phyloP scores from a whole-genome alignment of 2,329 filamentous ascomycete genomes.

The Colletotrichum salicis region DNA sequence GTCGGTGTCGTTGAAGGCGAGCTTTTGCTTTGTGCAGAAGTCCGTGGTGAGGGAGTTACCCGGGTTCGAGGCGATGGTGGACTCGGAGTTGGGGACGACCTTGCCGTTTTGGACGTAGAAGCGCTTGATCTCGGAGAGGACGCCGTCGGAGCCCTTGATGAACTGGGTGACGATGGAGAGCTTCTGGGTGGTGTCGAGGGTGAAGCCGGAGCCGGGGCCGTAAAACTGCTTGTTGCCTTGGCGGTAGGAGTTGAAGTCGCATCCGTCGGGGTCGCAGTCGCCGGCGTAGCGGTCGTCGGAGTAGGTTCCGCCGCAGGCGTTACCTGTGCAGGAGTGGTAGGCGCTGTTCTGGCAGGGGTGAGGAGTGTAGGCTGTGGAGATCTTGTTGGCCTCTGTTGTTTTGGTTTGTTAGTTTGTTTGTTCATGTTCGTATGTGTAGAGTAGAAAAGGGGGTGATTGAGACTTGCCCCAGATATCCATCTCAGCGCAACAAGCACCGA shows the following conservation, averaged over 20 bases:
- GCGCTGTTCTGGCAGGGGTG: conserved; percentile 68
- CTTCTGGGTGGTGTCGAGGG: conserved; percentile 67
- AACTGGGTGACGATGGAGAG: conserved; percentile 77
- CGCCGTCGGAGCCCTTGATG: conserved; percentile 57
- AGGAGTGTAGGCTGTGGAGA: conserved; percentile 72
- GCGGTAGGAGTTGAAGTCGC: conserved; percentile 77
- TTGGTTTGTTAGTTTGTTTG: conserved; percentile 1
- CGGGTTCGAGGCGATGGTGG: conserved; percentile 49
- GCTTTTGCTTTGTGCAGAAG: conserved; percentile 70
- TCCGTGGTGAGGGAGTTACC: conserved; percentile 63
- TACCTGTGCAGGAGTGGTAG: conserved; percentile 61
- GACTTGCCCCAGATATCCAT: conserved; percentile 63
- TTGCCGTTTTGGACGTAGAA: conserved; percentile 73
- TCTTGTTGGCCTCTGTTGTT: conserved; percentile 72
- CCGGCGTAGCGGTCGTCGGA: conserved; percentile 66
- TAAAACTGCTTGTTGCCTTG: conserved; percentile 73
- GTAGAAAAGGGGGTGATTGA: conserved; percentile 36
- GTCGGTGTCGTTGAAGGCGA: conserved; percentile 63
- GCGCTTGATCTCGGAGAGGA: conserved; percentile 69
- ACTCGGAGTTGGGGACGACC: conserved; percentile 65
- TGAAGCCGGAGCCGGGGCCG: conserved; percentile 63
- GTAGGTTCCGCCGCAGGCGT: conserved; percentile 65
- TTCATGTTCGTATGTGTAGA: conserved; percentile 25
- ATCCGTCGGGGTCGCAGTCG: conserved; percentile 75
- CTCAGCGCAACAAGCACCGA: conserved; percentile 70